Conservation (phyloP, 2,329 filamentous ascomycete genomes). For the Didymella segeticola region DNA sequence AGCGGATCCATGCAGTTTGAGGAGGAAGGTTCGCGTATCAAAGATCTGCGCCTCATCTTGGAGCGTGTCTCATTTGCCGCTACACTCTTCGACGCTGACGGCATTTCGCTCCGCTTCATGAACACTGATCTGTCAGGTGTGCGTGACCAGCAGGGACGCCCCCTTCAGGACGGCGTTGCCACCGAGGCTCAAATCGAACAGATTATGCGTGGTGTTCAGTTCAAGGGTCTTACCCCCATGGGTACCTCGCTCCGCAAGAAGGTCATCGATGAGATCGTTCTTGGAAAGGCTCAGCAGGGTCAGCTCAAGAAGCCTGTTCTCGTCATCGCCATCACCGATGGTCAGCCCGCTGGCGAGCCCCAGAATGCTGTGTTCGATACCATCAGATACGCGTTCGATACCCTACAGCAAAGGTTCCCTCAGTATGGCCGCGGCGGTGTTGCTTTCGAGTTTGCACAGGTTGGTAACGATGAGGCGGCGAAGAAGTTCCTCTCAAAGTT, state of each 20-base stretch:
- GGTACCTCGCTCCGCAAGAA: slow-evolving; percentile 68
- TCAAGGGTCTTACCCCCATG: slow-evolving; percentile 72
- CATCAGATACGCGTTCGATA: slow-evolving; percentile 61
- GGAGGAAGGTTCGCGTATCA: slow-evolving; percentile 70
- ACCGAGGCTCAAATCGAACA: slow-evolving; percentile 64
- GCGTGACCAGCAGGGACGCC: slow-evolving; percentile 39
- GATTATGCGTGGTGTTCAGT: slow-evolving; percentile 65
- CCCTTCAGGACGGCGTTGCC: slow-evolving; percentile 61
- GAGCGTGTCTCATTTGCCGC: slow-evolving; percentile 68
- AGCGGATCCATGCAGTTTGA: slow-evolving; percentile 74
- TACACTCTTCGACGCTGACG: slow-evolving; percentile 73
- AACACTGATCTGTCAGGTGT: slow-evolving; percentile 59
- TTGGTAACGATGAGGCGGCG: slow-evolving; percentile 70
- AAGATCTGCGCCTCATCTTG: slow-evolving; percentile 70
- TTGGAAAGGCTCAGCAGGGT: slow-evolving; percentile 59
- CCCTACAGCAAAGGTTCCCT: slow-evolving; percentile 53
- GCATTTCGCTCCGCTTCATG: slow-evolving; percentile 74
- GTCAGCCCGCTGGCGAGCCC: slow-evolving; percentile 69
- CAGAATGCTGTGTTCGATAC: slow-evolving; percentile 63
- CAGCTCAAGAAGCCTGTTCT: slow-evolving; percentile 69
- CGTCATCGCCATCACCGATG: slow-evolving; percentile 71
- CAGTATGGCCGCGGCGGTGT: slow-evolving; percentile 65
- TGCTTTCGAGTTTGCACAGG: slow-evolving; percentile 72
- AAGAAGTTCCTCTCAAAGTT: slow-evolving; percentile 68
- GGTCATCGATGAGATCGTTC: slow-evolving; percentile 67